phyloP scores from a whole-genome alignment of 2,329 filamentous ascomycete genomes.

The Colletotrichum noveboracense region DNA sequence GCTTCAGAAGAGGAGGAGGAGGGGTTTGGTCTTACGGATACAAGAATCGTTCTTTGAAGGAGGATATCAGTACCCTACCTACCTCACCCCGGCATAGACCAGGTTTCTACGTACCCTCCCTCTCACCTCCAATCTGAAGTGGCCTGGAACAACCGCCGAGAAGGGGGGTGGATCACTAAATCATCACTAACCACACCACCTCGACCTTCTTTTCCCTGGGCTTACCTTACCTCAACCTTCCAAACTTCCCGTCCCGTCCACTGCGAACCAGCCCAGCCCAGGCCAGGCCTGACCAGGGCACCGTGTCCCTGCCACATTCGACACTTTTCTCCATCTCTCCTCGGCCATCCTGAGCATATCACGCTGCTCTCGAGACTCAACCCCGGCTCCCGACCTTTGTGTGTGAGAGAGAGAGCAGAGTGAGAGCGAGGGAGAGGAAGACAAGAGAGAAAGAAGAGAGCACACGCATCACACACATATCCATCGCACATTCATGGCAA shows the following conservation, averaged over 20 bases:
- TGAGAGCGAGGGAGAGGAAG: neutral
- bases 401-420: neutral
- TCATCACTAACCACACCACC: conserved; percentile 20
- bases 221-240: conserved; percentile 17
- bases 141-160: conserved; percentile 8
- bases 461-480: neutral
- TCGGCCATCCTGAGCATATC: conserved; percentile 9
- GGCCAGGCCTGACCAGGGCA: conserved; percentile 12
- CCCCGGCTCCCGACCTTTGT: neutral
- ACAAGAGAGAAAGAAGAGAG: neutral
- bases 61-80: neutral
- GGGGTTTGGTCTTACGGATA: neutral
- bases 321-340: neutral
- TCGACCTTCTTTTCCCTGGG: neutral
- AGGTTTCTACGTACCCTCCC: neutral
- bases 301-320: conserved; percentile 15
- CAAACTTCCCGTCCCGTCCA: conserved; percentile 22
- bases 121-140: conserved; percentile 12
- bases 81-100: neutral
- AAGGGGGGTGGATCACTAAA: conserved; percentile 17
- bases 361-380: neutral
- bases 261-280: conserved; percentile 17
- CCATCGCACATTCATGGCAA: neutral
- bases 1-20: neutral
- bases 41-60: neutral